phyloP scores from a whole-genome alignment of 306 rosid species.

The Pyrus communis region DNA sequence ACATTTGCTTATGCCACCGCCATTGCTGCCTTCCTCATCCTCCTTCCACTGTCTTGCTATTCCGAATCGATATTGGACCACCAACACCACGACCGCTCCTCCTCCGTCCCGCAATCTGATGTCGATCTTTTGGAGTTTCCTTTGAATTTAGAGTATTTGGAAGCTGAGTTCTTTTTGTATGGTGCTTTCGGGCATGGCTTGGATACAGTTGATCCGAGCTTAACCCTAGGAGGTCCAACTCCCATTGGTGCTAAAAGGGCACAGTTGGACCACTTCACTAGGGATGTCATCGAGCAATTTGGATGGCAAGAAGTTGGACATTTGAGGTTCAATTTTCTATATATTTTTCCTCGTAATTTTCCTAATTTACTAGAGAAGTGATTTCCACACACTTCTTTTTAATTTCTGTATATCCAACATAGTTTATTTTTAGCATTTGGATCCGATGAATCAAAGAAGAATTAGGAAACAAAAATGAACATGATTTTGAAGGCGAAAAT shows the following conservation, averaged over 20 bases:
- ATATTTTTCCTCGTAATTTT: not conserved
- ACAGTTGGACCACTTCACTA: slow-evolving; percentile 13
- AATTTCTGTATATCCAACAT: too few species aligned
- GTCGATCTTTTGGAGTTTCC: slow-evolving; percentile 50
- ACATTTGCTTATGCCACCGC: not conserved
- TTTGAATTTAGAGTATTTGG: slow-evolving; percentile 58
- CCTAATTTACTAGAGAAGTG: too few species aligned
- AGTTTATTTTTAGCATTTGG: too few species aligned
- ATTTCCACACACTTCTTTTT: too few species aligned
- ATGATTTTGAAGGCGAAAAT: too few species aligned
- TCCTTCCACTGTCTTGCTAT: slow-evolving; percentile 14
- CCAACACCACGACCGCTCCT: not conserved
- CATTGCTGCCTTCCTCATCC: not conserved
- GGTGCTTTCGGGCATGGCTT: slow-evolving; percentile 55
- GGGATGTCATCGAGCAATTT: slow-evolving; percentile 44
- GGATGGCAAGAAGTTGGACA: slow-evolving; percentile 70
- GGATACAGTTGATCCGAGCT: slow-evolving; percentile 37
- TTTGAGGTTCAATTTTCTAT: slow-evolving; percentile 33
- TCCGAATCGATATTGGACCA: not conserved
- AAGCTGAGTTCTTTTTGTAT: slow-evolving; percentile 62
- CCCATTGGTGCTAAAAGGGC: slow-evolving; percentile 59
- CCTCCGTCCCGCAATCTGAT: slow-evolving; percentile 8
- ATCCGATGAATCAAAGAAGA: too few species aligned
- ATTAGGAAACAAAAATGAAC: too few species aligned
- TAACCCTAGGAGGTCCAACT: slow-evolving; percentile 44